Conservation (phyloP, 2,329 filamentous ascomycete species). For the Calycina herbarum region DNA sequence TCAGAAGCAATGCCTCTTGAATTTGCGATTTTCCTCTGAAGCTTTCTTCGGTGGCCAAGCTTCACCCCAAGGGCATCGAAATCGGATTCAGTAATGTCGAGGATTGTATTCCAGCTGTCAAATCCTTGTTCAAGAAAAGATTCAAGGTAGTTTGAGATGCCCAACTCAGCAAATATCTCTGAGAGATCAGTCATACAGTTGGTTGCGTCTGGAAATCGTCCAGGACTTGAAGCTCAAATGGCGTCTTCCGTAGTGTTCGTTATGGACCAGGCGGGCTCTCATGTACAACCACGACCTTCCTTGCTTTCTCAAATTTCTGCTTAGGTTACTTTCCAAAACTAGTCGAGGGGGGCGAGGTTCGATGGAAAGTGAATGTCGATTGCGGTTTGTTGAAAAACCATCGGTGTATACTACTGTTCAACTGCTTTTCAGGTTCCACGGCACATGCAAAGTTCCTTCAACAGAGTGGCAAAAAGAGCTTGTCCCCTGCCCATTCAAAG, state of each 20-base stretch:
- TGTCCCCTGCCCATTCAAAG: neutral
- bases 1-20: constrained; percentile 57
- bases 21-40: constrained; percentile 81
- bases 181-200: constrained; percentile 55
- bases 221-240: constrained; percentile 26
- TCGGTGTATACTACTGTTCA: neutral
- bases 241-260: neutral
- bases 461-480: neutral
- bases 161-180: constrained; percentile 70
- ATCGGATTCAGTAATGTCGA: constrained; percentile 83
- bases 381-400: neutral
- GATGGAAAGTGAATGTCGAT: neutral
- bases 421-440: constrained; percentile 6
- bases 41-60: constrained; percentile 78
- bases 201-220: constrained; percentile 38
- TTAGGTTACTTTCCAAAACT: neutral
- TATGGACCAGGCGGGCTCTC: neutral
- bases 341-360: neutral
- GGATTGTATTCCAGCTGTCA: constrained; percentile 79
- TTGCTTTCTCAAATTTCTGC: neutral
- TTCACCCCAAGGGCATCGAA: constrained; percentile 76
- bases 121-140: constrained; percentile 77
- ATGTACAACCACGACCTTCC: neutral
- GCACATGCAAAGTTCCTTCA: constrained; percentile 5
- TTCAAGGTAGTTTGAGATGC: constrained; percentile 74